phyloP scores from a whole-genome alignment of 2,329 filamentous ascomycete species.

The Arthroderma uncinatum region DNA sequence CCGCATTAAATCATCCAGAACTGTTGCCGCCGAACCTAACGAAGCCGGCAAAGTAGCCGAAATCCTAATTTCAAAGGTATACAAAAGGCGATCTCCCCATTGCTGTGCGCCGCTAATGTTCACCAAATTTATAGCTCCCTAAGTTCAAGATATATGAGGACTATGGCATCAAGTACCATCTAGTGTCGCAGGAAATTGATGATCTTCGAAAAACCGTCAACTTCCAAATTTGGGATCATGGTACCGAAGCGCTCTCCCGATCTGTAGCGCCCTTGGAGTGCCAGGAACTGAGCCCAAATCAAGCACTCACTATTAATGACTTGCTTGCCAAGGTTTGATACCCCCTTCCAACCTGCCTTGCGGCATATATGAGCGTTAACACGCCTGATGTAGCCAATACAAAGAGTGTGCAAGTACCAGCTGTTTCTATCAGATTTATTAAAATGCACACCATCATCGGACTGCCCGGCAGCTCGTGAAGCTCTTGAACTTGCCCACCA shows the following conservation, averaged over 20 bases:
- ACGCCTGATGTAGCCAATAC: constrained; percentile 56
- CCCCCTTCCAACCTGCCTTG: neutral
- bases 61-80: constrained; percentile 35
- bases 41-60: constrained; percentile 45
- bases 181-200: constrained; percentile 68
- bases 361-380: neutral
- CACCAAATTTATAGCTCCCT: constrained; percentile 51
- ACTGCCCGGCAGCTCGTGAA: constrained; percentile 73
- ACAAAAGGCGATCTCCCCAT: constrained; percentile 8
- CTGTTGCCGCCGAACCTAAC: constrained; percentile 40
- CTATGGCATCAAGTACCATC: constrained; percentile 80
- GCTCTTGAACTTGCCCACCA: constrained; percentile 64
- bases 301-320: constrained; percentile 71
- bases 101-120: constrained; percentile 38
- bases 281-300: constrained; percentile 52
- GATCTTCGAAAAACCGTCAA: constrained; percentile 56
- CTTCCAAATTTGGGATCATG: constrained; percentile 72
- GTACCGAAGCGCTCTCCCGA: constrained; percentile 70
- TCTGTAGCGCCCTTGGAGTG: constrained; percentile 60
- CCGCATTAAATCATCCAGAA: constrained; percentile 28
- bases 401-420: constrained; percentile 83
- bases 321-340: constrained; percentile 69
- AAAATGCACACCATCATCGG: constrained; percentile 69
- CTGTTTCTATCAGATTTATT: constrained; percentile 74
- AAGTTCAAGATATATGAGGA: constrained; percentile 82